A percentile compares a stretch with the other conserved stretches of the same genome.
phyloP scores from a whole-genome alignment of 192 early-diverging fungal genomes.

The Backusella macrospora region DNA sequence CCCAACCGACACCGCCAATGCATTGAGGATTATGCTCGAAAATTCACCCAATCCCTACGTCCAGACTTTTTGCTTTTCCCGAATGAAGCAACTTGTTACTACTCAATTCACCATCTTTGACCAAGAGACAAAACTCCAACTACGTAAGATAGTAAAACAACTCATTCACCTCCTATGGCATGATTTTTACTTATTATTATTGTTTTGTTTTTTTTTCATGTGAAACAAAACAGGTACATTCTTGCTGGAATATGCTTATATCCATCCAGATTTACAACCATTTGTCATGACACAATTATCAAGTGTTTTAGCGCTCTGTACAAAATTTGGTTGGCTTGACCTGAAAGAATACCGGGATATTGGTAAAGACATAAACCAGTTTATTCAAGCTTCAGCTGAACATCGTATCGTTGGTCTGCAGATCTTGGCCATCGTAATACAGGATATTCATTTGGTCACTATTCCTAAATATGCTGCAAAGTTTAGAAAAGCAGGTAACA shows the following conservation, averaged over 20 bases:
- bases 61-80: conserved; percentile 61
- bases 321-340: conserved; percentile 76
- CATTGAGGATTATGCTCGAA: conserved; percentile 59
- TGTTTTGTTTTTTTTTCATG: not conserved
- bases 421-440: conserved; percentile 65
- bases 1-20: conserved; percentile 60
- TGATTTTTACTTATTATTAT: not conserved
- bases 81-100: conserved; percentile 59
- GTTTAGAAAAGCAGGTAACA: conserved; percentile 69
- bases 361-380: conserved; percentile 53
- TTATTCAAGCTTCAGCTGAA: conserved; percentile 55
- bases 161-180: not conserved
- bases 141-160: conserved; percentile 22
- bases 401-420: conserved; percentile 72
- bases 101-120: conserved; percentile 39
- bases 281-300: conserved; percentile 63
- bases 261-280: conserved; percentile 53
- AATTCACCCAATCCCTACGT: conserved; percentile 65
- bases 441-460: conserved; percentile 70
- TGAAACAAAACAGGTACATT: conserved; percentile 52
- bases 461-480: conserved; percentile 60
- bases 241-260: conserved; percentile 59
- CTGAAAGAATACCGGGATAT: conserved; percentile 64
- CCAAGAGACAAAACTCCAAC: conserved; percentile 34
- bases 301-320: conserved; percentile 63